phyloP scores from a whole-genome alignment of 306 rosid genomes.

The Argentina anserina region DNA sequence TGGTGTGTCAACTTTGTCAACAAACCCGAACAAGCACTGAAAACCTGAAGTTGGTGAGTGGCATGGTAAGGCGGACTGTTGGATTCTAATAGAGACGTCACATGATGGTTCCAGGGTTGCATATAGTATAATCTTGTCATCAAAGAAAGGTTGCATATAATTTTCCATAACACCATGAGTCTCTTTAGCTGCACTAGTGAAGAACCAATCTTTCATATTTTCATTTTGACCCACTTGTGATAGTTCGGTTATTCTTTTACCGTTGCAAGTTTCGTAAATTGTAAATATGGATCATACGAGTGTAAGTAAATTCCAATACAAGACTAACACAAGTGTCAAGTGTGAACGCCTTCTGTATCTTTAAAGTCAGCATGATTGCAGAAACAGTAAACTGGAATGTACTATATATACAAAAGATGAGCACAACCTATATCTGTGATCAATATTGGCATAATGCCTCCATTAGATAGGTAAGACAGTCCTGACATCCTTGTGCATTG shows the following conservation, averaged over 20 bases:
- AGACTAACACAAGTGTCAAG: too few relatives aligned
- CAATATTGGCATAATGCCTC: neutral
- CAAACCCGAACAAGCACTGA: constrained; percentile 16
- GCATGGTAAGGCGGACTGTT: neutral
- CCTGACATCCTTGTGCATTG: constrained; percentile 66
- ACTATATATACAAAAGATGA: neutral
- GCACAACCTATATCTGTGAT: neutral
- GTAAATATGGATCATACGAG: neutral
- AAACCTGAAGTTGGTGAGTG: constrained; percentile 21
- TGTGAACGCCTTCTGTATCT: neutral
- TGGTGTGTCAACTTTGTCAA: constrained; percentile 29
- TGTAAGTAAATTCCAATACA: neutral
- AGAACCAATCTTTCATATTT: neutral
- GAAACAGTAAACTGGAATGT: neutral
- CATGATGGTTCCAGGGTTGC: neutral
- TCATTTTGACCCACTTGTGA: neutral
- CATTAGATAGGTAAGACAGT: constrained; percentile 46
- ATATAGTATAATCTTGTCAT: too few relatives aligned
- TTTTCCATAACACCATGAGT: neutral
- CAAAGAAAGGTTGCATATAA: too few relatives aligned
- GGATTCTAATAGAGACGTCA: neutral
- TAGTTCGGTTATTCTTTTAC: neutral
- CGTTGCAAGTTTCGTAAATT: neutral
- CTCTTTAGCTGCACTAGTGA: neutral
- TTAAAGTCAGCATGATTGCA: neutral